Evolutionary conservation across 2,329 filamentous ascomycete genomes (phyloP).

Genomic region (Epichloe bromicola): DNA sequence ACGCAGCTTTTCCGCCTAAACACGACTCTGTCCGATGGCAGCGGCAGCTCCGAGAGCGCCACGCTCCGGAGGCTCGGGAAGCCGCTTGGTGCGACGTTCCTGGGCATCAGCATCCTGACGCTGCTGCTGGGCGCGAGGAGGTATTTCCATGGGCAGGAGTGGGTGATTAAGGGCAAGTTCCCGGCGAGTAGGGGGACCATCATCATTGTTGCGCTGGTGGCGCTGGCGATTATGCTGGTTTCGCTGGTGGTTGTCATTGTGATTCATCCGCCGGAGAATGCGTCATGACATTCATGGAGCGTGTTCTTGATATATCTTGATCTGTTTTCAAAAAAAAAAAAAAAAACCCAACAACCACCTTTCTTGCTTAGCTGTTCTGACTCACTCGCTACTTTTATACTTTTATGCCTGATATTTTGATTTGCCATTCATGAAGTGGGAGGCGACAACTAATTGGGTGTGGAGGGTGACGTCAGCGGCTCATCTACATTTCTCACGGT

Average conservation of each 20-base stretch:
- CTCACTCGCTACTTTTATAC: too few species aligned
- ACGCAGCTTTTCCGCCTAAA: constrained; percentile 79
- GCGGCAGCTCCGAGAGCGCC: constrained; percentile 18
- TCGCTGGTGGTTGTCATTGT: constrained; percentile 47
- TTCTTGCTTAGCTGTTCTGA: too few species aligned
- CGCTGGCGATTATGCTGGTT: constrained; percentile 47
- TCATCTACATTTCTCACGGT: too few species aligned
- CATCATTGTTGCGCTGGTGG: constrained; percentile 52
- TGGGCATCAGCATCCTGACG: constrained; percentile 62
- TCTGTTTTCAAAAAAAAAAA: too few species aligned
- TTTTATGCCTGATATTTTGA: too few species aligned
- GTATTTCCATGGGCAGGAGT: constrained; percentile 67
- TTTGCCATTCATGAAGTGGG: too few species aligned
- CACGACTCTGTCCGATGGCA: constrained; percentile 37
- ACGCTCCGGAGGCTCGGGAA: constrained; percentile 53
- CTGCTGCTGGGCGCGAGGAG: constrained; percentile 65
- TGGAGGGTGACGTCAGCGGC: too few species aligned
- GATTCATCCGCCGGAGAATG: constrained; percentile 28
- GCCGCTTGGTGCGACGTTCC: constrained; percentile 63
- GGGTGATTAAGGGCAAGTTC: constrained; percentile 69
- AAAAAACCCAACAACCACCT: too few species aligned
- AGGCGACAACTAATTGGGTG: too few species aligned
- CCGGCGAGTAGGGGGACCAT: constrained; percentile 63
- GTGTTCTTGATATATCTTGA: neutral
- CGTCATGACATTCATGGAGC: constrained; percentile 4